These are phyloP conservation scores for Dovyalis caffra DNA, from an alignment of 345 rosid species.

Conservation along the genomic window DNA sequence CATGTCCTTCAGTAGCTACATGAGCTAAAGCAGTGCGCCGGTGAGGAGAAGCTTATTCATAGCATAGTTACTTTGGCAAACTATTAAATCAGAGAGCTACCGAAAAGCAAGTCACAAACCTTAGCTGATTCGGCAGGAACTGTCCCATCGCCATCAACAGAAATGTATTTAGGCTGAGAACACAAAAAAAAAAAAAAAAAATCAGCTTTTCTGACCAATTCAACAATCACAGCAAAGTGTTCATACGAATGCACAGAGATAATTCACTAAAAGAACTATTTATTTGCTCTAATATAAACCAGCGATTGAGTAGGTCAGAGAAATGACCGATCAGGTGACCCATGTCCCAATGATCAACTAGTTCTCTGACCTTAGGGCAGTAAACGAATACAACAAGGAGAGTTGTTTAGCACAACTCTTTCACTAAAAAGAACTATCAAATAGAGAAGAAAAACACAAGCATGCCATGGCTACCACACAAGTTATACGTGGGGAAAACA, in stretches of 20 bases:
- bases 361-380: background rate
- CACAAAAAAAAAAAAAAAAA: slow-evolving; percentile 12
- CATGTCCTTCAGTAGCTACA: background rate
- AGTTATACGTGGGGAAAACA: background rate
- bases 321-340: background rate
- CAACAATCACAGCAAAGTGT: background rate
- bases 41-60: background rate
- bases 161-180: slow-evolving; percentile 75
- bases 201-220: slow-evolving; percentile 5
- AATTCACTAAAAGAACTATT: background rate
- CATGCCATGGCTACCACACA: background rate
- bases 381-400: no score
- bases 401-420: background rate
- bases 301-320: background rate
- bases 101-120: slow-evolving; percentile 40
- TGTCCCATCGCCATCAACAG: slow-evolving; percentile 94
- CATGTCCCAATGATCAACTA: background rate
- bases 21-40: background rate
- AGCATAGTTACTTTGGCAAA: background rate
- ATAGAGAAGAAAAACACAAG: background rate
- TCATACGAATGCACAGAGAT: background rate
- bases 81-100: background rate
- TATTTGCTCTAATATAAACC: background rate
- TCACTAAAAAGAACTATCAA: background rate
- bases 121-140: slow-evolving; percentile 87